These are phyloP conservation scores for Aspergillus sp. DNA, from an alignment of 2,329 filamentous ascomycete genomes.

Conservation along the genomic window DNA sequence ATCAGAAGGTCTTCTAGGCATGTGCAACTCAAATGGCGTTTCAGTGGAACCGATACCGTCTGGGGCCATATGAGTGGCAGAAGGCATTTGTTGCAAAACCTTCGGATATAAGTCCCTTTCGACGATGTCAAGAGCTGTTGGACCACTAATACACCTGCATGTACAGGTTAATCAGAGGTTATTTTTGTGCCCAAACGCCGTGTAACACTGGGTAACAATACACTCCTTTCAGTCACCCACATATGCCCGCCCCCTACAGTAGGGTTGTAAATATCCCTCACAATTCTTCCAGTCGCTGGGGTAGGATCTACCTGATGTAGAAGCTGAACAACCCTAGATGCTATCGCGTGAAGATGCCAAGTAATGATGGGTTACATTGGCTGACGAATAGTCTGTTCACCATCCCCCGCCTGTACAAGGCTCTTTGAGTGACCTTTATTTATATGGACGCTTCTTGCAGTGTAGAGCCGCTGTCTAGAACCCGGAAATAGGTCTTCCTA, in stretches of 20 bases:
- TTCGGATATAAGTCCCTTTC: neutral
- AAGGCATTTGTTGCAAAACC: neutral
- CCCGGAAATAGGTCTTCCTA: too few species aligned
- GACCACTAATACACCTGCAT: neutral
- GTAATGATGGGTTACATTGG: slow-evolving; percentile 17
- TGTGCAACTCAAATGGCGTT: slow-evolving; percentile 7
- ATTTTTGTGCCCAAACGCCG: neutral
- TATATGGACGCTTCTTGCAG: too few species aligned
- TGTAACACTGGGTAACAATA: neutral
- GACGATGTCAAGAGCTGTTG: neutral
- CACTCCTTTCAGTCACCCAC: neutral
- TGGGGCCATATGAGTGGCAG: neutral
- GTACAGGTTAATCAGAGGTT: neutral
- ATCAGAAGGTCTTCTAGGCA: slow-evolving; percentile 15
- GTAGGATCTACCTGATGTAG: neutral
- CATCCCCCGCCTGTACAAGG: slow-evolving; percentile 12
- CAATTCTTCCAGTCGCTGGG: neutral
- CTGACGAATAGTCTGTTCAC: slow-evolving; percentile 10
- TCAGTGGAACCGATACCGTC: slow-evolving; percentile 8
- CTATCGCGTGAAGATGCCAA: slow-evolving; percentile 20
- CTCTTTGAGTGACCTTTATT: slow-evolving; percentile 11
- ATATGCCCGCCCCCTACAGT: neutral
- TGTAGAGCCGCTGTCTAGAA: neutral
- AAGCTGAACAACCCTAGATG: slow-evolving; percentile 11
- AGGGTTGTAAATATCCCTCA: neutral